A percentile compares a stretch with the other conserved stretches of the same genome.
Evolutionary conservation across 345 rosid species (phyloP).

Genomic region (Populus pruinosa): DNA sequence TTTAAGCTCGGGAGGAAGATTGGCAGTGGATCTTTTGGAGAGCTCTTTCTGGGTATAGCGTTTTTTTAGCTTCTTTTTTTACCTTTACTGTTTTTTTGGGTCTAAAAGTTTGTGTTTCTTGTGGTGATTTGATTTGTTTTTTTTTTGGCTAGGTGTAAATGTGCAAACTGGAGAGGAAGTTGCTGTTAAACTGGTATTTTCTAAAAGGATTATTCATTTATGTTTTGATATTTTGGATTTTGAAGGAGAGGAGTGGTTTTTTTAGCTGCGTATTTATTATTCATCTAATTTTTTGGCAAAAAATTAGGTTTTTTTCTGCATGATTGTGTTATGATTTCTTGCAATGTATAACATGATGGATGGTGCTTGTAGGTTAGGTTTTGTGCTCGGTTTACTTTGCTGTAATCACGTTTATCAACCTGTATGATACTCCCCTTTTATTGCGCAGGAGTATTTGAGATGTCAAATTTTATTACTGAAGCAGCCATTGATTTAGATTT

Average conservation of each 20-base stretch:
- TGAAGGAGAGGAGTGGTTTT: neutral
- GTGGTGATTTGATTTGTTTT: constrained; percentile 16
- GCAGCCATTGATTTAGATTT: neutral
- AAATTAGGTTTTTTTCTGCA: neutral
- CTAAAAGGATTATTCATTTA: neutral
- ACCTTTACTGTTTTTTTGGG: neutral
- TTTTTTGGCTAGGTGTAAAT: constrained; percentile 47
- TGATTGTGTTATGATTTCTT: neutral
- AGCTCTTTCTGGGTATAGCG: constrained; percentile 71
- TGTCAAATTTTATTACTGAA: neutral
- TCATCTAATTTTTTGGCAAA: neutral
- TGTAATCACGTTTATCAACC: neutral
- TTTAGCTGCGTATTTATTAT: neutral
- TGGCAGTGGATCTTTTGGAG: constrained; percentile 96
- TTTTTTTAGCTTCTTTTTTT: neutral
- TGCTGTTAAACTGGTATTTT: constrained; percentile 75
- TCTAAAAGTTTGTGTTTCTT: constrained; percentile 8
- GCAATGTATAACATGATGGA: constrained; percentile 4
- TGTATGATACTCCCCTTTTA: neutral
- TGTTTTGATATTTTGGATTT: neutral
- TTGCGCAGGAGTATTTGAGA: neutral
- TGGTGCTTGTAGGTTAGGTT: neutral
- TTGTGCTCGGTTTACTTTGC: neutral
- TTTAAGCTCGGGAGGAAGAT: constrained; percentile 93
- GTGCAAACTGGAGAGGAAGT: constrained; percentile 82